Percentiles rank a stretch among this genome's conserved stretches.
Conservation (phyloP, 805 yeast species). For the Sugiyamaella americana region DNA sequence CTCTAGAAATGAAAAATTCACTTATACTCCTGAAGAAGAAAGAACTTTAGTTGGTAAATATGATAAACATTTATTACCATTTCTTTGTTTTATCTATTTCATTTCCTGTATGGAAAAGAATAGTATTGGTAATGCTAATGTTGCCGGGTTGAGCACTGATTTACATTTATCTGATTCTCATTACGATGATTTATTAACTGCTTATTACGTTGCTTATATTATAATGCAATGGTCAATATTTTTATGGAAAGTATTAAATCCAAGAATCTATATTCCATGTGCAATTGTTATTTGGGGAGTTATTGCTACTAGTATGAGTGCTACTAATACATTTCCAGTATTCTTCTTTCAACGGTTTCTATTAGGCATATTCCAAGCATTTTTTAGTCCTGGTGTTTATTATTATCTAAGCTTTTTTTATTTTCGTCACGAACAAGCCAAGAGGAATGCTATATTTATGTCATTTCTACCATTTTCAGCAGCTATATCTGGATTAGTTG, state of each 20-base stretch:
- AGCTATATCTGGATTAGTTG: constrained; percentile 52
- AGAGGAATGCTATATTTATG: constrained; percentile 27
- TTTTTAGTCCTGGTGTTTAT: constrained; percentile 30
- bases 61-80: constrained; percentile 41
- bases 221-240: constrained; percentile 37
- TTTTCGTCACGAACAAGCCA: constrained; percentile 26
- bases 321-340: constrained; percentile 38
- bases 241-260: constrained; percentile 13
- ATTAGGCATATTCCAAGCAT: constrained; percentile 35
- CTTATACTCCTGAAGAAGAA: constrained; percentile 16
- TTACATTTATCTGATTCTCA: constrained; percentile 37
- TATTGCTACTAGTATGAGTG: constrained; percentile 38
- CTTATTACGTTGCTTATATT: constrained; percentile 45
- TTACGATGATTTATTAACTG: constrained; percentile 40
- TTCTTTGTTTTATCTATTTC: constrained; percentile 42
- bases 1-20: background rate
- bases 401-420: constrained; percentile 31
- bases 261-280: constrained; percentile 13
- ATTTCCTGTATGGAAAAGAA: constrained; percentile 45
- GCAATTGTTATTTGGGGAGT: constrained; percentile 15
- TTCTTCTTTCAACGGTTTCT: constrained; percentile 38
- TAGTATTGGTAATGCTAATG: constrained; percentile 48
- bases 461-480: constrained; percentile 41
- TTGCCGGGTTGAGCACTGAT: constrained; percentile 44
- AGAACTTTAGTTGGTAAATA: constrained; percentile 30